A percentile compares a stretch with the other conserved stretches of the same genome.
Conservation (phyloP, 192 early-diverging fungal genomes). For the Rhizoclosmatium globosum region DNA sequence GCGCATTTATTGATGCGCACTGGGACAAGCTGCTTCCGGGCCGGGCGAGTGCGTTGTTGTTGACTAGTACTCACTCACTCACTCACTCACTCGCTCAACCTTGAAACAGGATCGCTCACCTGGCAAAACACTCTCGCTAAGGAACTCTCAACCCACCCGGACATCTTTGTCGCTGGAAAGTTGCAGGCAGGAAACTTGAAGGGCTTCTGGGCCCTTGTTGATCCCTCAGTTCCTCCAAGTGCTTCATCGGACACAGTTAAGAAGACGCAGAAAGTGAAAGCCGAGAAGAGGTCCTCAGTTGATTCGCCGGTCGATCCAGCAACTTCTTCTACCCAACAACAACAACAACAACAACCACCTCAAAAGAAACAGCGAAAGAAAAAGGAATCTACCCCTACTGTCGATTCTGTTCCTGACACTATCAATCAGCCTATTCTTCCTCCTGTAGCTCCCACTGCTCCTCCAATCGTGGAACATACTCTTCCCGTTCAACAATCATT, state of each 20-base stretch:
- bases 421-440: too few species aligned
- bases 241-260: conserved; percentile 16
- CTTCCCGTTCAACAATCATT: too few species aligned
- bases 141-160: conserved; percentile 78
- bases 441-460: too few species aligned
- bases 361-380: background rate
- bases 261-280: background rate
- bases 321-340: background rate
- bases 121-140: conserved; percentile 91
- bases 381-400: background rate
- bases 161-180: conserved; percentile 76
- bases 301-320: background rate
- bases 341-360: background rate
- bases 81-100: background rate
- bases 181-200: conserved; percentile 72
- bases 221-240: conserved; percentile 2
- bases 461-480: too few species aligned
- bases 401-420: too few species aligned
- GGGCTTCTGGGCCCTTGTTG: conserved; percentile 58
- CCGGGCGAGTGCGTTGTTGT: conserved; percentile 66
- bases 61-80: background rate
- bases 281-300: background rate
- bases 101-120: conserved; percentile 67
- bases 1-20: conserved; percentile 74
- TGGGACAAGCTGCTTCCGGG: conserved; percentile 79